phyloP scores from a whole-genome alignment of 257 asterid species.

The Gynochthodes officinalis region DNA sequence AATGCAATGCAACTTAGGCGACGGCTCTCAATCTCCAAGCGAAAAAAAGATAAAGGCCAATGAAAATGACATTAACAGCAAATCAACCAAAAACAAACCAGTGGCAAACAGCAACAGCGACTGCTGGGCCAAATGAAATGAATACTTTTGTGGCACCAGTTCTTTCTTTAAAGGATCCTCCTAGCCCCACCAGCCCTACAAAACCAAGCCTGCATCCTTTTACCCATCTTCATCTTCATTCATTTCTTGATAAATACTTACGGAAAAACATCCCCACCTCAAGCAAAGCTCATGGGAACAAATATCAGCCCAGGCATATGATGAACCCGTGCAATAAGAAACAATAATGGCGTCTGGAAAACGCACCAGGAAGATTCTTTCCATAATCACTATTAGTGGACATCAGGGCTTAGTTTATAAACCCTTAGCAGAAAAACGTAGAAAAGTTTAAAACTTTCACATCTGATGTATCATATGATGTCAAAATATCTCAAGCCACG shows the following conservation, averaged over 20 bases:
- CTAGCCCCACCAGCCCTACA: conserved; percentile 27
- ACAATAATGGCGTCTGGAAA: neutral
- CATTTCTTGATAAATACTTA: neutral
- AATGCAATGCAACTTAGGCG: neutral
- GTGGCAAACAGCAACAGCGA: conserved; percentile 46
- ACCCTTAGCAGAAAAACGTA: too few relatives aligned
- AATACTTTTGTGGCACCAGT: conserved; percentile 13
- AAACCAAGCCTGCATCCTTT: conserved; percentile 15
- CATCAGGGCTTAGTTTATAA: too few relatives aligned
- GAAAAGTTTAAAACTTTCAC: too few relatives aligned
- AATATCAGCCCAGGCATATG: neutral
- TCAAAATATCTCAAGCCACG: too few relatives aligned
- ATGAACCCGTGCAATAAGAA: neutral
- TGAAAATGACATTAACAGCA: conserved; percentile 40
- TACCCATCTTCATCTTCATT: conserved; percentile 7
- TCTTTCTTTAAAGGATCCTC: neutral
- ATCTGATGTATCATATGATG: too few relatives aligned
- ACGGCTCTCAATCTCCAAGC: neutral
- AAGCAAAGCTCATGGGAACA: too few relatives aligned
- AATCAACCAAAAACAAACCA: conserved; percentile 25
- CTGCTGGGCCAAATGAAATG: conserved; percentile 26
- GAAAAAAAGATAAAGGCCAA: conserved; percentile 15
- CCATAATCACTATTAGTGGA: too few relatives aligned
- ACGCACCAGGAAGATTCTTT: neutral
- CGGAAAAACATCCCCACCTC: neutral